These are phyloP conservation scores for Ogataea methanolica DNA, from an alignment of 805 yeast species.

Conservation along the genomic window DNA sequence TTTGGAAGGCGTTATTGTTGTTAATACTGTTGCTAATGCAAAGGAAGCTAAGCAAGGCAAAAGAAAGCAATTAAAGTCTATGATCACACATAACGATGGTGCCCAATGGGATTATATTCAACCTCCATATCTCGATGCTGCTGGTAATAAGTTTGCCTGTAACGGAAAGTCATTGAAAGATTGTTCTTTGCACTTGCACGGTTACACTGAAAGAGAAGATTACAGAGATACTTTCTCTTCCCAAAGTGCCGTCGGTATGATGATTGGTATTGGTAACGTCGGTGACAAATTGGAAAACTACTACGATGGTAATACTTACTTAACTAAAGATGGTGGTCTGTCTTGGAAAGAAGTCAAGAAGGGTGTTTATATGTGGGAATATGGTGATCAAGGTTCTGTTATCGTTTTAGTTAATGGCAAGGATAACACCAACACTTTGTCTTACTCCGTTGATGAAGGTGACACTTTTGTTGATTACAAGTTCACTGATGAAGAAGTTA, in stretches of 20 bases:
- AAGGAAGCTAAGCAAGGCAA: slow-evolving; percentile 39
- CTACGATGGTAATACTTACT: slow-evolving; percentile 46
- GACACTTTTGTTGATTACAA: slow-evolving; percentile 61
- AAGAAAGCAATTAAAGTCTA: slow-evolving; percentile 56
- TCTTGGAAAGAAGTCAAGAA: slow-evolving; percentile 75
- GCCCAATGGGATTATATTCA: slow-evolving; percentile 68
- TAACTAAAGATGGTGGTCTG: slow-evolving; percentile 81
- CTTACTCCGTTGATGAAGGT: slow-evolving; percentile 76
- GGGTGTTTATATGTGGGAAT: slow-evolving; percentile 85
- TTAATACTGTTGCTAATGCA: slow-evolving; percentile 61
- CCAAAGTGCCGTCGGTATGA: slow-evolving; percentile 77
- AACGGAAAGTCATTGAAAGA: slow-evolving; percentile 40
- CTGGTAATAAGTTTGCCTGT: slow-evolving; percentile 55
- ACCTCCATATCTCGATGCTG: slow-evolving; percentile 64
- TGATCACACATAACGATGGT: slow-evolving; percentile 84
- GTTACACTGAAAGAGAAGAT: slow-evolving; percentile 80
- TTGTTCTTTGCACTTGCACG: slow-evolving; percentile 81
- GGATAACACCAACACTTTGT: slow-evolving; percentile 52
- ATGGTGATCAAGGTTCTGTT: slow-evolving; percentile 87
- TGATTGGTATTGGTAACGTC: slow-evolving; percentile 84
- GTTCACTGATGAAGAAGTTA: slow-evolving; percentile 57
- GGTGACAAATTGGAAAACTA: slow-evolving; percentile 53
- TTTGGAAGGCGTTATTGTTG: slow-evolving; percentile 78
- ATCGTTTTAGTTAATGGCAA: slow-evolving; percentile 63
- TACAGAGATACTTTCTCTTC: slow-evolving; percentile 79